These are phyloP conservation scores for Fusarium sublunatum DNA, from an alignment of 2,329 filamentous ascomycete genomes.

Conservation along the genomic window DNA sequence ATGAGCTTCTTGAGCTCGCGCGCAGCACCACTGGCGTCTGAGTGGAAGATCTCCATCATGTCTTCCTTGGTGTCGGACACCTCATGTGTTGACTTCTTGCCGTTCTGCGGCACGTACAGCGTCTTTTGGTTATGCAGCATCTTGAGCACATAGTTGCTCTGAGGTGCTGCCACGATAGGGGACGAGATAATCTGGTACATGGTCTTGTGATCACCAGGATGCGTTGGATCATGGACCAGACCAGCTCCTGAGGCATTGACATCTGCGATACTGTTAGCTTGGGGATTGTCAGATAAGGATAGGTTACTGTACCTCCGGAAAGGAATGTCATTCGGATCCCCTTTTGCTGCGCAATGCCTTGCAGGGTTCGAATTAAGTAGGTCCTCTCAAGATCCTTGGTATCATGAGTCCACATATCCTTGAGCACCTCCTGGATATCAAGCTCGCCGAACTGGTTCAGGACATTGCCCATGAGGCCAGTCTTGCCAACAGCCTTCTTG, in stretches of 20 bases:
- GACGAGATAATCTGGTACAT: constrained; percentile 99
- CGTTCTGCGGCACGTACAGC: constrained; percentile 91
- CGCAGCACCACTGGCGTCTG: constrained; percentile 84
- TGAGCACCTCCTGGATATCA: constrained; percentile 91
- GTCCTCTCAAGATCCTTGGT: constrained; percentile 97
- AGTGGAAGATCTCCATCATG: constrained; percentile 99
- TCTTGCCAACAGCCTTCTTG: constrained; percentile 96
- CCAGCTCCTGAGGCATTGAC: constrained; percentile 94
- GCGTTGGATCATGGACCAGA: constrained; percentile 90
- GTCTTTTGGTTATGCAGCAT: constrained; percentile 95
- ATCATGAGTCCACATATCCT: constrained; percentile 98
- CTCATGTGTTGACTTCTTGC: constrained; percentile 77
- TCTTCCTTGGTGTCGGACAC: constrained; percentile 96
- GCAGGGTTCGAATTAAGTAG: constrained; percentile 93
- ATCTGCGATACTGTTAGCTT: constrained; percentile 58
- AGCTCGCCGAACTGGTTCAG: constrained; percentile 97
- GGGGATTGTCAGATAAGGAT: neutral
- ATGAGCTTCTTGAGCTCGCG: constrained; percentile 92
- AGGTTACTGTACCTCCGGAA: constrained; percentile 72
- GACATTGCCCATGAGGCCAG: constrained; percentile 93
- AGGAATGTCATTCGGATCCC: constrained; percentile 97
- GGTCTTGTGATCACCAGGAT: constrained; percentile 94
- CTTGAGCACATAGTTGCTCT: constrained; percentile 86
- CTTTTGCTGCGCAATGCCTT: constrained; percentile 95
- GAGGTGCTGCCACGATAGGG: constrained; percentile 89